A percentile compares a stretch with the other conserved stretches of the same genome.
Evolutionary conservation across 306 rosid genomes (phyloP).

Genomic region (Malus orientalis): DNA sequence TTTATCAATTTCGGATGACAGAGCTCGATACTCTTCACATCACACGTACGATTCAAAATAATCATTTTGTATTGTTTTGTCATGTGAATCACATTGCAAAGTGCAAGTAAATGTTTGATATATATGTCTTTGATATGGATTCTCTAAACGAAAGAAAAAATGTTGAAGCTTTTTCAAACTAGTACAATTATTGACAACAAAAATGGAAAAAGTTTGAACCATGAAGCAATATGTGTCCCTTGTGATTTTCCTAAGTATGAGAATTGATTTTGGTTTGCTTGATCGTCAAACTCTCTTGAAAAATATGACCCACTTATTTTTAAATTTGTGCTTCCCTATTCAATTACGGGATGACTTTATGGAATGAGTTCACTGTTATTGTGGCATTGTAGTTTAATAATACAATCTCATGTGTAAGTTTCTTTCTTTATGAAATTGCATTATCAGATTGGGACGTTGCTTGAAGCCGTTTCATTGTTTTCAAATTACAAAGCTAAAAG

Average conservation of each 20-base stretch:
- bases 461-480: not conserved
- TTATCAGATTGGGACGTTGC: not conserved
- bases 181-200: not conserved
- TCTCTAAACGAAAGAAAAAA: not conserved
- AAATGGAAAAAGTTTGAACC: conserved; percentile 9
- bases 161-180: not conserved
- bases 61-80: too few relatives aligned
- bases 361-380: too few relatives aligned
- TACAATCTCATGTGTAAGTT: too few relatives aligned
- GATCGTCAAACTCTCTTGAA: not conserved
- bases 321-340: not conserved
- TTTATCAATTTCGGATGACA: too few relatives aligned
- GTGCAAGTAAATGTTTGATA: not conserved
- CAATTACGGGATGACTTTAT: not conserved
- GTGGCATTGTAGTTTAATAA: too few relatives aligned
- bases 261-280: conserved; percentile 3
- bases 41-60: too few relatives aligned
- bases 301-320: not conserved
- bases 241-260: not conserved
- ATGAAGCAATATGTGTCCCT: not conserved
- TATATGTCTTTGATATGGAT: not conserved
- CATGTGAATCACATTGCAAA: not conserved
- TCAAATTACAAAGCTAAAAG: not conserved
- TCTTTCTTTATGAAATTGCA: too few relatives aligned
- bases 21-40: too few relatives aligned